Conservation (phyloP, 495 filamentous ascomycete genomes). For the Tuber brumale region DNA sequence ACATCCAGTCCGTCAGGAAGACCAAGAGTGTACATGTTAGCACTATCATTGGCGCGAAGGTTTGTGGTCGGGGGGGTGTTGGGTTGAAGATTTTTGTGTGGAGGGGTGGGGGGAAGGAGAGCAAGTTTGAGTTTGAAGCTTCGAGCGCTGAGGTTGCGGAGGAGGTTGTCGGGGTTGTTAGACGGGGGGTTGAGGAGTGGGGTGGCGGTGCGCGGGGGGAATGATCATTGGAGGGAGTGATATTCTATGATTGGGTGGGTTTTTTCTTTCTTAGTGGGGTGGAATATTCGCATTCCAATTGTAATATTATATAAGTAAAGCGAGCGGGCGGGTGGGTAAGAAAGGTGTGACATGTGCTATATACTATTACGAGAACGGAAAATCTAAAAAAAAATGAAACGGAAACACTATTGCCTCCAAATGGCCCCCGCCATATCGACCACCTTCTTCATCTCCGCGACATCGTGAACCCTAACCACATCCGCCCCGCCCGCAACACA, state of each 20-base stretch:
- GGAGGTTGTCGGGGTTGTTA: constrained; percentile 84
- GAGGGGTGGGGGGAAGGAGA: constrained; percentile 49
- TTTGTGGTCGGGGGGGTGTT: constrained; percentile 79
- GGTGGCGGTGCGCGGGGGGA: constrained; percentile 8
- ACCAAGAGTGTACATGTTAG: constrained; percentile 90
- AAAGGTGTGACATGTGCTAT: not conserved
- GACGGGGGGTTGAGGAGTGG: constrained; percentile 52
- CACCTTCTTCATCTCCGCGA: constrained; percentile 80
- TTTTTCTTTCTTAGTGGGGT: not conserved
- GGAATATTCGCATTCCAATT: not conserved
- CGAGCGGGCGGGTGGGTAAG: not conserved
- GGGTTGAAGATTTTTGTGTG: constrained; percentile 59
- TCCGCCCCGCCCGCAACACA: constrained; percentile 89
- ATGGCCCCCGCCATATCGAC: constrained; percentile 87
- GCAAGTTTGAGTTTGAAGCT: constrained; percentile 95
- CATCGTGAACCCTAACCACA: constrained; percentile 92
- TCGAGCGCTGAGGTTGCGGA: constrained; percentile 67
- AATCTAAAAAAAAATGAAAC: not conserved
- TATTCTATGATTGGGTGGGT: not conserved
- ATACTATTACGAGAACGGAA: not conserved
- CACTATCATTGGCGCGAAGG: constrained; percentile 91
- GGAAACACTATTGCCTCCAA: constrained; percentile 48
- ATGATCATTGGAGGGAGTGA: not conserved
- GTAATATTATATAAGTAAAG: not conserved
- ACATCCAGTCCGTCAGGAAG: constrained; percentile 77